phyloP scores from a whole-genome alignment of 108 stramenopile species.

The Skeletonema tropicum region DNA sequence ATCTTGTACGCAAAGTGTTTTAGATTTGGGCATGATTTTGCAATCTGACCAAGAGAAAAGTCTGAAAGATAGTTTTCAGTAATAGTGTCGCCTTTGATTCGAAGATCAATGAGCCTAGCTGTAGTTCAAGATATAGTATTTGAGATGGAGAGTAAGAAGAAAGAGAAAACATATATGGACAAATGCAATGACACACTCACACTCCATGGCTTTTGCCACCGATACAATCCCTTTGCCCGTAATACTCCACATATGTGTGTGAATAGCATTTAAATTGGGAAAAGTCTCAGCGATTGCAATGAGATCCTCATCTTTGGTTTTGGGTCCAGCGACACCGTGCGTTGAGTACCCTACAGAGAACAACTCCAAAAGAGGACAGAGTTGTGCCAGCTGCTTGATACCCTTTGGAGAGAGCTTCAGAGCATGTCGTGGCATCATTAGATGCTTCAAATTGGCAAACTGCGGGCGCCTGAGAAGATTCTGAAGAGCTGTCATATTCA shows the following conservation, averaged over 20 bases:
- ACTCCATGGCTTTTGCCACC: conserved; percentile 10
- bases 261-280: conserved; percentile 11
- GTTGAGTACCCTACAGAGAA: conserved; percentile 15
- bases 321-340: neutral
- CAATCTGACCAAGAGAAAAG: neutral
- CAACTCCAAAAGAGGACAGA: conserved; percentile 21
- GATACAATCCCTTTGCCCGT: neutral
- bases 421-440: conserved; percentile 17
- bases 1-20: conserved; percentile 27
- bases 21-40: conserved; percentile 22
- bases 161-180: neutral
- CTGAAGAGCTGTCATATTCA: conserved; percentile 26
- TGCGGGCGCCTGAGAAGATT: conserved; percentile 24
- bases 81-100: conserved; percentile 13
- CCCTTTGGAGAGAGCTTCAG: conserved; percentile 24
- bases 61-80: conserved; percentile 14
- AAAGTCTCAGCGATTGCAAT: conserved; percentile 12
- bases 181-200: conserved; percentile 1
- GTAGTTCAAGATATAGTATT: neutral
- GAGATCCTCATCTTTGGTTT: conserved; percentile 21
- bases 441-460: conserved; percentile 21
- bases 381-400: conserved; percentile 10
- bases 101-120: conserved; percentile 20
- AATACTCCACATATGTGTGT: conserved; percentile 12
- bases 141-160: neutral